Evolutionary conservation across 768 basidiomycete genomes (phyloP).

Genomic region (Mycena floridula): DNA sequence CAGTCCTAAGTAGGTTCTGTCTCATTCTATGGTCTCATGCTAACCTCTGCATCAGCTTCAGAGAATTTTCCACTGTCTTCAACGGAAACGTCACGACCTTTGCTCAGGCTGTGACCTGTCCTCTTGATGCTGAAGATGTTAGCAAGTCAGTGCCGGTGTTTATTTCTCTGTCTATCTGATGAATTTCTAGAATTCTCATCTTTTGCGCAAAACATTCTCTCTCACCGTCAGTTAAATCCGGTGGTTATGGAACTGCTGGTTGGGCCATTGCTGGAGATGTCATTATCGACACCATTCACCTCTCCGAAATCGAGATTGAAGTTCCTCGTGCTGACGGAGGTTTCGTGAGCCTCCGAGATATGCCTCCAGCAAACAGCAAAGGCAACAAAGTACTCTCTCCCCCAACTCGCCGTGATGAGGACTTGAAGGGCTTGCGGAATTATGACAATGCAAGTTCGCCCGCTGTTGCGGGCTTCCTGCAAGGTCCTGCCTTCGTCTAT

Average conservation of each 20-base stretch:
- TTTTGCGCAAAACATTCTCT: slow-evolving; percentile 72
- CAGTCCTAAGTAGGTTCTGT: slow-evolving; percentile 18
- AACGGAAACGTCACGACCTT: slow-evolving; percentile 66
- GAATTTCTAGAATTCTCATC: slow-evolving; percentile 59
- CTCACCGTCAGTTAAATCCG: slow-evolving; percentile 79
- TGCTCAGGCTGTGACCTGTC: slow-evolving; percentile 63
- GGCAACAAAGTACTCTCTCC: slow-evolving; percentile 32
- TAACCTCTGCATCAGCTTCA: slow-evolving; percentile 29
- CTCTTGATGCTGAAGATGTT: slow-evolving; percentile 75
- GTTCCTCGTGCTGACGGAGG: slow-evolving; percentile 43
- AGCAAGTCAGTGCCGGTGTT: slow-evolving; percentile 68
- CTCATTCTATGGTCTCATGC: not conserved
- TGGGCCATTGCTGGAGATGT: slow-evolving; percentile 87
- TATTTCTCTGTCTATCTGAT: no score
- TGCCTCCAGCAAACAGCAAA: slow-evolving; percentile 48
- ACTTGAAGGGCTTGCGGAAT: slow-evolving; percentile 38
- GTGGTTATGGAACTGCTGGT: slow-evolving; percentile 87
- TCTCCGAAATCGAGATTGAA: slow-evolving; percentile 67
- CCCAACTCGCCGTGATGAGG: slow-evolving; percentile 54
- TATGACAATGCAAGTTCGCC: slow-evolving; percentile 56
- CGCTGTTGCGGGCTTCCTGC: slow-evolving; percentile 45
- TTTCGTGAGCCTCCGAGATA: slow-evolving; percentile 57
- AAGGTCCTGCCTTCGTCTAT: slow-evolving; percentile 27
- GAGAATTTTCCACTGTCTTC: slow-evolving; percentile 53
- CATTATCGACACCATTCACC: slow-evolving; percentile 70